Conservation (phyloP, 345 rosid genomes). For the Odontarrhena argentea region DNA sequence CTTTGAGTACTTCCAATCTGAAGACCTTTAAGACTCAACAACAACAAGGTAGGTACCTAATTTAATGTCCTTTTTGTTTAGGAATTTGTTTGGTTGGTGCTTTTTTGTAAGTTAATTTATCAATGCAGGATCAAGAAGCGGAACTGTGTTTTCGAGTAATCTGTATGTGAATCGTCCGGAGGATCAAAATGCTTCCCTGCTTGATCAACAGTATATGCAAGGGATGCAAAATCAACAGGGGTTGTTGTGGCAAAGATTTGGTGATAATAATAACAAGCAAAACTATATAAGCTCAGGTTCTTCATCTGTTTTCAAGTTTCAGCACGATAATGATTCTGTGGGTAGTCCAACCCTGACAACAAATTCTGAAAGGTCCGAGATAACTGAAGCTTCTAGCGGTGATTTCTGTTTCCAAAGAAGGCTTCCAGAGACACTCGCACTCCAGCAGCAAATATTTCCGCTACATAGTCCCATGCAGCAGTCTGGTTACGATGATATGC, state of each 20-base stretch:
- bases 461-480: constrained; percentile 55
- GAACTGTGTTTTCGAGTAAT: constrained; percentile 37
- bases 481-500: constrained; percentile 60
- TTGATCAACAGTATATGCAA: constrained; percentile 41
- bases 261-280: constrained; percentile 41
- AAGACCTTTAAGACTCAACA: constrained; percentile 14
- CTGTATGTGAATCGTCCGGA: constrained; percentile 31
- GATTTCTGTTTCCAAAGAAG: constrained; percentile 48
- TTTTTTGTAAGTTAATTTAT: background rate
- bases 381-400: constrained; percentile 43
- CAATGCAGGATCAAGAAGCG: constrained; percentile 34
- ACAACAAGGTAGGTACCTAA: constrained; percentile 43
- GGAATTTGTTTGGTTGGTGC: background rate
- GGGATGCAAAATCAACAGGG: constrained; percentile 37
- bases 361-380: constrained; percentile 50
- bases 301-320: constrained; percentile 34
- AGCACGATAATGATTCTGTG: constrained; percentile 43
- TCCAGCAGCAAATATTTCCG: constrained; percentile 40
- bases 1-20: no score
- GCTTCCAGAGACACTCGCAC: constrained; percentile 44
- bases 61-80: background rate
- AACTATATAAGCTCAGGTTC: constrained; percentile 32
- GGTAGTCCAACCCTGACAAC: constrained; percentile 49
- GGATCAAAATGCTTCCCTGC: constrained; percentile 39
- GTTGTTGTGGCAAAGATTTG: constrained; percentile 26